Conservation (phyloP, 1,139 yeast species). For the Scheffersomyces illinoinensis region DNA sequence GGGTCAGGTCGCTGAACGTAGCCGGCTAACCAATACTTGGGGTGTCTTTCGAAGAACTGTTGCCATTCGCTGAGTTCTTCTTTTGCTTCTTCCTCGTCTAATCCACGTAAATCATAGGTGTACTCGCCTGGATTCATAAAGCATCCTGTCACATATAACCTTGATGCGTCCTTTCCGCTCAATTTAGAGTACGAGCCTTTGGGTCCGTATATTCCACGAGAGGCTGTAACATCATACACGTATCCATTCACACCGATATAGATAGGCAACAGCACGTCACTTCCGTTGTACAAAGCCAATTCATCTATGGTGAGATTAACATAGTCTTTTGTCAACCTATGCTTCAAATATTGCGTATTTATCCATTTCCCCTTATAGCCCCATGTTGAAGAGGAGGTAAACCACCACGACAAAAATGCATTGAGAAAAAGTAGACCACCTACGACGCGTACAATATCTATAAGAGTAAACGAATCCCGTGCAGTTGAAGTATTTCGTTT, state of each 20-base stretch:
- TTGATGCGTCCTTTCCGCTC: constrained; percentile 69
- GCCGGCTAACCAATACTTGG: constrained; percentile 68
- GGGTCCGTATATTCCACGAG: constrained; percentile 63
- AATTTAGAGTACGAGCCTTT: constrained; percentile 61
- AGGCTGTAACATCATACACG: constrained; percentile 66
- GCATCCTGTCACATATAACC: constrained; percentile 81
- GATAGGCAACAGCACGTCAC: constrained; percentile 50
- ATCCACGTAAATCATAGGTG: constrained; percentile 71
- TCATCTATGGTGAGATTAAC: constrained; percentile 46
- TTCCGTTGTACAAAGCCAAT: constrained; percentile 55
- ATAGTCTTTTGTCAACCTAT: constrained; percentile 19
- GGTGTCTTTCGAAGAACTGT: constrained; percentile 44
- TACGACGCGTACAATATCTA: constrained; percentile 47
- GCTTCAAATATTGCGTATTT: constrained; percentile 43
- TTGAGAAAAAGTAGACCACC: constrained; percentile 51
- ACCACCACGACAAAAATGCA: constrained; percentile 51
- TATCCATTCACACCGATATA: constrained; percentile 66
- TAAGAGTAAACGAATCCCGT: constrained; percentile 17
- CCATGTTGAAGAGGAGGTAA: constrained; percentile 53
- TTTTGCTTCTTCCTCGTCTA: constrained; percentile 37
- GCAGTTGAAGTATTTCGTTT: not conserved
- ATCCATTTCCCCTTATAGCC: constrained; percentile 55
- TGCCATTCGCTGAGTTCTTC: constrained; percentile 50
- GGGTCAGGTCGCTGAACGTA: constrained; percentile 43
- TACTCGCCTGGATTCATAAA: constrained; percentile 55